Base-by-base conservation (phyloP, 139 green algal genomes). In the Chlamydomonas schloesseri region DNA sequence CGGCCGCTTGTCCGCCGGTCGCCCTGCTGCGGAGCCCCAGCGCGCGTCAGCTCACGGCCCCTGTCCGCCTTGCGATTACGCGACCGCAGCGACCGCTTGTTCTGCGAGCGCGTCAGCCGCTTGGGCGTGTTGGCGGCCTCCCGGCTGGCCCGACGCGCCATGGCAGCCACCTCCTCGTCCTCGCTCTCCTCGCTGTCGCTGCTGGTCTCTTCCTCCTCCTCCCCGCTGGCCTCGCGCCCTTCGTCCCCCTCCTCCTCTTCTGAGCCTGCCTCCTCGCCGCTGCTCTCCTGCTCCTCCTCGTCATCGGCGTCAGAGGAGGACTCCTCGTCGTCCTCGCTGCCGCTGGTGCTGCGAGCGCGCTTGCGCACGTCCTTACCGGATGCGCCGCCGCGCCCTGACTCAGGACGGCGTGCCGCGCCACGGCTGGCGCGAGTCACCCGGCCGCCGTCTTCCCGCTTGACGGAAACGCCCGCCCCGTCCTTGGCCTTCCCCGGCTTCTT, bases 401-500 rank as follows among this genome's bases (percentile, higher is more conserved):
- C 17, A 5, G 26, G 62, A 3, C 62, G 26, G 62, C 62, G 42
- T 13, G 62, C 23, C 24, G 17, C 24, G 26, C 11, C 62, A 34
- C 28, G 24, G 24, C 62, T 14, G 62, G 20, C 21, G 10, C 55
- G 55, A 23, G 55, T 62, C 20, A 62, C 55, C 55, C 55, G 55
- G 55, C 18, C 55, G 20, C 55, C 55, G 55, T 62, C 55, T 11
- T 62, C 55, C 20, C 55, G 55, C 10, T 62, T 62, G 9, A 62
- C 55, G 55, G 20, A 15, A 58, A 58, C 53, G 13, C 53, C 55
- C 20, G 55, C 20, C 55, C 21, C 55, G 18, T 85, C 79, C 33
- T 76, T 33, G 9, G 57, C 47, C 71, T 90, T 89, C 4, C 67
- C 79, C 0, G 79, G 79, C 67, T 85, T 85, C 50, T 85, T 85